These are phyloP conservation scores for Lagenidium sp. DNA, from an alignment of 352 stramenopile species.

Conservation along the genomic window DNA sequence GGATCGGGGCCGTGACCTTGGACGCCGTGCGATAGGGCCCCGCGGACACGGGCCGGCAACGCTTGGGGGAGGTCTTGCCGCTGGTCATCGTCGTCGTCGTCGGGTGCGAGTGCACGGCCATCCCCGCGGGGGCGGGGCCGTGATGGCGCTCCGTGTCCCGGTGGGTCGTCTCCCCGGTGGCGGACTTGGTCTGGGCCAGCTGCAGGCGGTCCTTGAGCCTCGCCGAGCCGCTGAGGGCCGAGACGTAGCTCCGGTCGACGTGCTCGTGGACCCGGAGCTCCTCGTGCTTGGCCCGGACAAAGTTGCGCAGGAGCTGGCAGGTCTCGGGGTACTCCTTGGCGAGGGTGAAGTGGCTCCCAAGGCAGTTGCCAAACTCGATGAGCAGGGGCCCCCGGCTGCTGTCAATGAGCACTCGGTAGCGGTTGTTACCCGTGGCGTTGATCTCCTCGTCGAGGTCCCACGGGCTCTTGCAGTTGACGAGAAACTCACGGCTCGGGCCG, in stretches of 20 bases:
- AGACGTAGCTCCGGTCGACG: constrained; percentile 63
- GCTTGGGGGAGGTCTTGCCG: constrained; percentile 54
- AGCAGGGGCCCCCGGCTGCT: constrained; percentile 65
- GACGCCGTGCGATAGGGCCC: constrained; percentile 32
- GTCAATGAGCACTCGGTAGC: constrained; percentile 72
- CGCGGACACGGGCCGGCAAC: constrained; percentile 48
- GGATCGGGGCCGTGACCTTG: constrained; percentile 15
- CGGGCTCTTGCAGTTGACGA: constrained; percentile 64
- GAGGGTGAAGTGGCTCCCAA: constrained; percentile 60
- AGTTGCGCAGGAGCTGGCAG: constrained; percentile 40
- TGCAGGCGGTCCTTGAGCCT: constrained; percentile 34
- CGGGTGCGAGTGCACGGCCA: background rate
- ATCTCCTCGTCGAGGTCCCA: constrained; percentile 79
- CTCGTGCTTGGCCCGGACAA: constrained; percentile 46
- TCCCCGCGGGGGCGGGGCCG: too few species aligned
- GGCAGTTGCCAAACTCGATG: constrained; percentile 76
- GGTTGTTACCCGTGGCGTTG: constrained; percentile 57
- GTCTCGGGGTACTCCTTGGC: constrained; percentile 43
- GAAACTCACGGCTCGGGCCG: constrained; percentile 26
- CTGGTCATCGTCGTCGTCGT: constrained; percentile 12
- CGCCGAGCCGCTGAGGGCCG: constrained; percentile 49
- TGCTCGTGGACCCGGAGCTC: constrained; percentile 56
- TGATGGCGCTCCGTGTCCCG: too few species aligned
- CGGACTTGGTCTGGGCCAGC: constrained; percentile 37
- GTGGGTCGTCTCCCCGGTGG: too few species aligned